Percentiles rank a stretch among this genome's conserved stretches.
Conservation (phyloP, 345 rosid species). For the Mangifera indica region DNA sequence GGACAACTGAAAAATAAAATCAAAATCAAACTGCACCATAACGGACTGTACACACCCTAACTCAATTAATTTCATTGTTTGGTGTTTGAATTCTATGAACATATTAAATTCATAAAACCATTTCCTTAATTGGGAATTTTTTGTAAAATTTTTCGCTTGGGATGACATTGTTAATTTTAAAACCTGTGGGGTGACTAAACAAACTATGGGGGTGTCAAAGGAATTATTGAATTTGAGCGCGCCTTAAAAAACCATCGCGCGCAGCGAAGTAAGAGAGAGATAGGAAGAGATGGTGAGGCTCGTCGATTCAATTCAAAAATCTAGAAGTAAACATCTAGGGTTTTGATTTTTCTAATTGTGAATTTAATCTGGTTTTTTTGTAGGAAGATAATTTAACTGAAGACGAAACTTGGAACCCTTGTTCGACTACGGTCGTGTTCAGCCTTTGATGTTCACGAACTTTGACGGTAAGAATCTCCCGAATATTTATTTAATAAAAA, state of each 20-base stretch:
- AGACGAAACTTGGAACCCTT: constrained; percentile 70
- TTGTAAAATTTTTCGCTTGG: too few species aligned
- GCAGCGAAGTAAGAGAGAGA: neutral
- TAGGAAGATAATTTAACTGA: constrained; percentile 49
- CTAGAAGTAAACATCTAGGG: neutral
- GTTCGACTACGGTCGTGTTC: constrained; percentile 74
- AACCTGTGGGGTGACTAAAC: too few species aligned
- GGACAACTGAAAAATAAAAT: too few species aligned
- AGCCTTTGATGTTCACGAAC: constrained; percentile 43
- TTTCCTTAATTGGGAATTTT: too few species aligned
- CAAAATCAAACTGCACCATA: too few species aligned
- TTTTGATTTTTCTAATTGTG: neutral
- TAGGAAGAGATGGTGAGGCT: constrained; percentile 19
- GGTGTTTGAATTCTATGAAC: too few species aligned
- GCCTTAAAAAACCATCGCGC: neutral
- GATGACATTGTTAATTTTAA: too few species aligned
- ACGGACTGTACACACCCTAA: too few species aligned
- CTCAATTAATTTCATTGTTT: too few species aligned
- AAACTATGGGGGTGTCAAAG: too few species aligned
- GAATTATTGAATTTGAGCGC: neutral
- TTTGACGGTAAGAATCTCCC: constrained; percentile 46
- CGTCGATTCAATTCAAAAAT: neutral
- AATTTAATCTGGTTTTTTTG: constrained; percentile 16
- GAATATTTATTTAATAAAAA: too few species aligned
- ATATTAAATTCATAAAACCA: too few species aligned